Evolutionary conservation across 2,329 filamentous ascomycete species (phyloP).

Genomic region (Penicillium nordicum): DNA sequence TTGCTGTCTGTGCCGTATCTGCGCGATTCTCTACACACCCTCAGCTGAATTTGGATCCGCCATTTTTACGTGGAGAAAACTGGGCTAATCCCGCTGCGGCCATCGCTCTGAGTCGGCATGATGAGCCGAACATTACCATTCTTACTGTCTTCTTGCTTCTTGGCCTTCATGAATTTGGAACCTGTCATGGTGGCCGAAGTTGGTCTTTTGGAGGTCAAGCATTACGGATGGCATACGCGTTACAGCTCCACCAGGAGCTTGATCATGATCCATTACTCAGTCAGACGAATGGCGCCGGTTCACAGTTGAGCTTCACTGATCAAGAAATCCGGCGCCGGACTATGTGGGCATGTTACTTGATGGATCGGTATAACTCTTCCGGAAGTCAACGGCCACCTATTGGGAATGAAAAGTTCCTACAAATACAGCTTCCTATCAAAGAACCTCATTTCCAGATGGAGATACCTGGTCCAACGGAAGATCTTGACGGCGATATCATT

Average conservation of each 20-base stretch:
- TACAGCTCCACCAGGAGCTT: conserved; percentile 88
- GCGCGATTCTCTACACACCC: conserved; percentile 91
- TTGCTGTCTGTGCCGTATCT: conserved; percentile 95
- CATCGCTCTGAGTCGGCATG: conserved; percentile 82
- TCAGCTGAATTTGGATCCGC: conserved; percentile 68
- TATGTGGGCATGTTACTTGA: conserved; percentile 98
- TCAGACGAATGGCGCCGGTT: conserved; percentile 54
- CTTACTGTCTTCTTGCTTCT: conserved; percentile 85
- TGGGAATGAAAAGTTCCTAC: conserved; percentile 81
- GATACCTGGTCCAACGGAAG: conserved; percentile 82
- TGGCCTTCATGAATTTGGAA: conserved; percentile 92
- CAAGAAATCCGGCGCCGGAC: conserved; percentile 87
- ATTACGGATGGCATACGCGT: conserved; percentile 92
- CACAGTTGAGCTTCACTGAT: conserved; percentile 80
- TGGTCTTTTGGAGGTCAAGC: conserved; percentile 96
- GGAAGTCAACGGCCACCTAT: conserved; percentile 90
- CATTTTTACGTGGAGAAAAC: conserved; percentile 82
- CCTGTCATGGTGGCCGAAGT: conserved; percentile 90
- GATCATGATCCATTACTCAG: conserved; percentile 70
- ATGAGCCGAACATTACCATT: conserved; percentile 94
- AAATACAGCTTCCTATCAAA: conserved; percentile 85
- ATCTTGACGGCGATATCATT: conserved; percentile 67
- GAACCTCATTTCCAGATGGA: conserved; percentile 89
- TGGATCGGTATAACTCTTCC: conserved; percentile 97
- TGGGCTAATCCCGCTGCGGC: conserved; percentile 87